phyloP scores from a whole-genome alignment of 2,329 filamentous ascomycete genomes.

The Aspergillus spinulosporus region DNA sequence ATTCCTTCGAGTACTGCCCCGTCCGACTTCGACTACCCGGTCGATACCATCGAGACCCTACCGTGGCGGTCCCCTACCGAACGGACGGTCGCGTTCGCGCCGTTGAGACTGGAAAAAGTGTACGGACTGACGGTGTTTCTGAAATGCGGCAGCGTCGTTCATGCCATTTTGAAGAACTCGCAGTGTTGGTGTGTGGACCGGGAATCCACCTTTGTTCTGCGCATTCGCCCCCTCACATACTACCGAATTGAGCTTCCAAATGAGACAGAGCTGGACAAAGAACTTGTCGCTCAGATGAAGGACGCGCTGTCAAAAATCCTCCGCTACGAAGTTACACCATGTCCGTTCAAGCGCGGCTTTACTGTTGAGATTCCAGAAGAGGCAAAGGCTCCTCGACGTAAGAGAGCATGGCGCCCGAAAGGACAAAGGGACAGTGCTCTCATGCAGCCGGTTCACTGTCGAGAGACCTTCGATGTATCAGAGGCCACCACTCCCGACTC shows the following conservation, averaged over 20 bases:
- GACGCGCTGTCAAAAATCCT: conserved; percentile 69
- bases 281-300: conserved; percentile 67
- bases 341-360: conserved; percentile 78
- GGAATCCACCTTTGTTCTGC: conserved; percentile 79
- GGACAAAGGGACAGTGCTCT: conserved; percentile 46
- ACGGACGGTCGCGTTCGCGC: conserved; percentile 77
- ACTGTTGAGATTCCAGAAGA: conserved; percentile 71
- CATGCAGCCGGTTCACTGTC: conserved; percentile 18
- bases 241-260: conserved; percentile 86
- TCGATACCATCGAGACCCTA: conserved; percentile 62
- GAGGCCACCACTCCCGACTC: conserved; percentile 24
- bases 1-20: conserved; percentile 46
- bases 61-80: conserved; percentile 76
- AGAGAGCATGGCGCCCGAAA: conserved; percentile 68
- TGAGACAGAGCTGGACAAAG: conserved; percentile 62
- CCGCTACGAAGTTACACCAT: conserved; percentile 83
- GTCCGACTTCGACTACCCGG: conserved; percentile 49
- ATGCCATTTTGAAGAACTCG: conserved; percentile 83
- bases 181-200: conserved; percentile 94
- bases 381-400: conserved; percentile 64
- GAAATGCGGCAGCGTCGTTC: conserved; percentile 78
- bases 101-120: conserved; percentile 80
- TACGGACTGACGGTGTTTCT: conserved; percentile 85
- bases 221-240: conserved; percentile 78
- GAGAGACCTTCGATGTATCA: conserved; percentile 18